Evolutionary conservation across 495 filamentous ascomycete species (phyloP).

Genomic region (Aspergillus conjunctus): DNA sequence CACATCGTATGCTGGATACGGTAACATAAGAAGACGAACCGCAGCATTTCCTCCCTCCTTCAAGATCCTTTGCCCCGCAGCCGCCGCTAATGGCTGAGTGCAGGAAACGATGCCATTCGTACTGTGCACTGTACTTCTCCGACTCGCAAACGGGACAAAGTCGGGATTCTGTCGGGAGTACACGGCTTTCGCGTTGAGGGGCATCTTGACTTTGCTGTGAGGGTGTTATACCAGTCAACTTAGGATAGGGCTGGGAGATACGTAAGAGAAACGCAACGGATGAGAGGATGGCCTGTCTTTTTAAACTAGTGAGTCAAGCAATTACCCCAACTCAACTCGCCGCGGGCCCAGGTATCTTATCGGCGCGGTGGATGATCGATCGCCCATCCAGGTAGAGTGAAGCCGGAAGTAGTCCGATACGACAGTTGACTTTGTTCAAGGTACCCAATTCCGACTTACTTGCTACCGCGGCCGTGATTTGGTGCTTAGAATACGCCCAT

Average conservation of each 20-base stretch:
- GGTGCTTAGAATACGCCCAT: no score
- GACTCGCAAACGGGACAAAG: conserved; percentile 71
- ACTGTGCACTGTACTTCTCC: conserved; percentile 90
- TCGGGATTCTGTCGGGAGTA: conserved; percentile 64
- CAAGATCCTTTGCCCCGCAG: conserved; percentile 82
- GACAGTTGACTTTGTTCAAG: no score
- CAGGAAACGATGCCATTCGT: conserved; percentile 90
- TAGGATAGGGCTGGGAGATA: not conserved
- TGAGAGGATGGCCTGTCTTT: not conserved
- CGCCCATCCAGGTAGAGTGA: not conserved
- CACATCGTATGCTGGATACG: not conserved
- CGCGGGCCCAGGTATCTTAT: not conserved
- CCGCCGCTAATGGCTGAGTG: conserved; percentile 86
- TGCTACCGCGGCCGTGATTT: no score
- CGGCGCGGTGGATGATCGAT: not conserved
- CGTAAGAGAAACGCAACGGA: not conserved
- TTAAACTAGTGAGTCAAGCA: not conserved
- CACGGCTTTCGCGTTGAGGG: conserved; percentile 60
- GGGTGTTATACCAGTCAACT: not conserved
- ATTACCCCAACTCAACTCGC: not conserved
- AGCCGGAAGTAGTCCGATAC: no score
- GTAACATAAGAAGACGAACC: conserved; percentile 50
- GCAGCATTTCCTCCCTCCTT: conserved; percentile 91
- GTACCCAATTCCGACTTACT: no score
- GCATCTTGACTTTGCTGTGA: conserved; percentile 44